Evolutionary conservation across 495 filamentous ascomycete genomes (phyloP).

Genomic region (Rostrohypoxylon terebratum): DNA sequence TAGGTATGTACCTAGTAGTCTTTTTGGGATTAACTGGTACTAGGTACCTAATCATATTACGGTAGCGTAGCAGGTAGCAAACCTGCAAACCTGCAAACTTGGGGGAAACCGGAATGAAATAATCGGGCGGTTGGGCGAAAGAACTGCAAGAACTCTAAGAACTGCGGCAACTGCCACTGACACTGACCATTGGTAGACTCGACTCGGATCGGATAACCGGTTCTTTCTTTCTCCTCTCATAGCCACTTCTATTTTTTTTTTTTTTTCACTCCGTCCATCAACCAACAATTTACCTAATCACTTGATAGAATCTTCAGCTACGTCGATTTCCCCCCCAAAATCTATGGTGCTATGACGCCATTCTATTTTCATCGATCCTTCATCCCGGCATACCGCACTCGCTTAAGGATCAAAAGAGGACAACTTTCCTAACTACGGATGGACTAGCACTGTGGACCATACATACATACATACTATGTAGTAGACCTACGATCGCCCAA

Average conservation of each 20-base stretch:
- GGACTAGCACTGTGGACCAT: conserved; percentile 29
- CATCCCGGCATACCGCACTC: conserved; percentile 11
- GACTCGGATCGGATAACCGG: neutral
- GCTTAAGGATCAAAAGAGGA: conserved; percentile 20
- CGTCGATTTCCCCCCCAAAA: conserved; percentile 12
- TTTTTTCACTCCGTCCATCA: conserved; percentile 19
- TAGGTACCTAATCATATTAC: conserved; percentile 4
- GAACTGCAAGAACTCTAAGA: no score
- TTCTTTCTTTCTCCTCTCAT: neutral
- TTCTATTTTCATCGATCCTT: conserved; percentile 27
- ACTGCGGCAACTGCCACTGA: no score
- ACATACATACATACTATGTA: no score
- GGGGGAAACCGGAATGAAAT: conserved; percentile 29
- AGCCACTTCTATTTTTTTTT: conserved; percentile 30
- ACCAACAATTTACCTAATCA: conserved; percentile 28
- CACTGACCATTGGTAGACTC: no score
- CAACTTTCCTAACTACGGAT: conserved; percentile 16
- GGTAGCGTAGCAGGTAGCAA: conserved; percentile 11
- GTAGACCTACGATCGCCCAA: conserved; percentile 37
- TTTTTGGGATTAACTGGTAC: neutral
- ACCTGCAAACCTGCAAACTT: neutral
- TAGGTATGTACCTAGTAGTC: no score
- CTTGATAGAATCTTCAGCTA: conserved; percentile 28
- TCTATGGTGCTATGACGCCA: conserved; percentile 31
- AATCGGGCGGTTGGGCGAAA: conserved; percentile 32